phyloP scores from a whole-genome alignment of 2,329 filamentous ascomycete species.

The Colletotrichum lini region DNA sequence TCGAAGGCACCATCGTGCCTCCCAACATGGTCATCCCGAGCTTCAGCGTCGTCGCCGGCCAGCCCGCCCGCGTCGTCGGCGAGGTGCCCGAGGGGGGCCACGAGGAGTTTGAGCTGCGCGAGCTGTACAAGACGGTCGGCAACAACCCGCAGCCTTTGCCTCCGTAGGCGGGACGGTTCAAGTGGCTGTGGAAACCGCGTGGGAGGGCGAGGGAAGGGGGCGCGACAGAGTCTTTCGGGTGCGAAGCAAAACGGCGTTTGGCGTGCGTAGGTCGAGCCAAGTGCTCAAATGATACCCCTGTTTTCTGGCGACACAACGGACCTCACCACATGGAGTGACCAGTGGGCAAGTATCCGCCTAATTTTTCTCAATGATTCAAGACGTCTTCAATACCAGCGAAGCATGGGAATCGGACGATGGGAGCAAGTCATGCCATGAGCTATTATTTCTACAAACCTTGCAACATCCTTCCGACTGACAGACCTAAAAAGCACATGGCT shows the following conservation, averaged over 20 bases:
- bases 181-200: no score
- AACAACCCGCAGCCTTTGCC: slow-evolving; percentile 62
- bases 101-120: slow-evolving; percentile 75
- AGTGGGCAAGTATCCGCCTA: not conserved
- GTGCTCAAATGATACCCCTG: slow-evolving; percentile 32
- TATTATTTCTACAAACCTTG: not conserved
- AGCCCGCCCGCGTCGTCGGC: slow-evolving; percentile 83
- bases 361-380: no score
- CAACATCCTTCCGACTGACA: not conserved
- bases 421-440: not conserved
- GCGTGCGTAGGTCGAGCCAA: slow-evolving; percentile 10
- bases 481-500: no score
- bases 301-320: not conserved
- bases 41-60: slow-evolving; percentile 90
- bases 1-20: slow-evolving; percentile 88
- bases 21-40: slow-evolving; percentile 93
- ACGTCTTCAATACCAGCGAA: no score
- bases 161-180: not conserved
- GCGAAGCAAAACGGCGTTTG: slow-evolving; percentile 17
- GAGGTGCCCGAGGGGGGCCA: slow-evolving; percentile 82
- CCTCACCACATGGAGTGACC: not conserved
- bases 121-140: slow-evolving; percentile 75
- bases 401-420: no score
- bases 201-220: not conserved
- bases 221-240: no score